Percentiles rank a stretch among this genome's conserved stretches.
Conservation (phyloP, 441 rosid genomes). For the Arabidopsis lyrata region DNA sequence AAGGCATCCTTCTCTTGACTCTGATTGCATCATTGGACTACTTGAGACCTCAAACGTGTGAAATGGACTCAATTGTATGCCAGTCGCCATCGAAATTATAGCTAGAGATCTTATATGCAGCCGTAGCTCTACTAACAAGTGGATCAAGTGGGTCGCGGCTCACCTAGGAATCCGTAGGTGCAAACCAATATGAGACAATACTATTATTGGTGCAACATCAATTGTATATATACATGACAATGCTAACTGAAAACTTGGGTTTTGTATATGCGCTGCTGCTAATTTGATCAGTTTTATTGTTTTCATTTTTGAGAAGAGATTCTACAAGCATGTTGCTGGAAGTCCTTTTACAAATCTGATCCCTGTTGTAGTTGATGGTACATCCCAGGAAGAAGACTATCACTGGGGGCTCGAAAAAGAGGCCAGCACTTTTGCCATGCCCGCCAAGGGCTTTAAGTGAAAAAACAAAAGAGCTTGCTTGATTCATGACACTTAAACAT, state of each 20-base stretch:
- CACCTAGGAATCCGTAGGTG: background rate
- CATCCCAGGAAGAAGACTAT: background rate
- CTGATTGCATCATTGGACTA: constrained; percentile 45
- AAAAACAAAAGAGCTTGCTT: background rate
- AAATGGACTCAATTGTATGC: constrained; percentile 38
- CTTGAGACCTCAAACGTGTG: constrained; percentile 42
- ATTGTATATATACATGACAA: constrained; percentile 50
- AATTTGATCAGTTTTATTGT: background rate
- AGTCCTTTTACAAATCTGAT: background rate
- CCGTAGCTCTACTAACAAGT: constrained; percentile 37
- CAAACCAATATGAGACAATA: background rate
- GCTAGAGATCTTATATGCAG: constrained; percentile 41
- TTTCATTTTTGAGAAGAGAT: background rate
- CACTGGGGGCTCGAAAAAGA: background rate
- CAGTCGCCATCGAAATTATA: constrained; percentile 40
- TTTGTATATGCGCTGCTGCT: background rate
- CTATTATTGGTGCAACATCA: constrained; percentile 29
- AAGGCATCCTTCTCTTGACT: constrained; percentile 47
- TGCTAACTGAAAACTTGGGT: constrained; percentile 45
- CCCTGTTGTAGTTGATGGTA: background rate
- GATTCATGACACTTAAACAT: background rate
- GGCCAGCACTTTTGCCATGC: background rate
- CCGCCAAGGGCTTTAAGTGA: background rate
- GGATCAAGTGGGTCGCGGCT: constrained; percentile 29
- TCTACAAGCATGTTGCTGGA: background rate